A percentile compares a stretch with the other conserved stretches of the same genome.
phyloP scores from a whole-genome alignment of 202 grass and related monocot genomes.

The Saccharum hybrid region DNA sequence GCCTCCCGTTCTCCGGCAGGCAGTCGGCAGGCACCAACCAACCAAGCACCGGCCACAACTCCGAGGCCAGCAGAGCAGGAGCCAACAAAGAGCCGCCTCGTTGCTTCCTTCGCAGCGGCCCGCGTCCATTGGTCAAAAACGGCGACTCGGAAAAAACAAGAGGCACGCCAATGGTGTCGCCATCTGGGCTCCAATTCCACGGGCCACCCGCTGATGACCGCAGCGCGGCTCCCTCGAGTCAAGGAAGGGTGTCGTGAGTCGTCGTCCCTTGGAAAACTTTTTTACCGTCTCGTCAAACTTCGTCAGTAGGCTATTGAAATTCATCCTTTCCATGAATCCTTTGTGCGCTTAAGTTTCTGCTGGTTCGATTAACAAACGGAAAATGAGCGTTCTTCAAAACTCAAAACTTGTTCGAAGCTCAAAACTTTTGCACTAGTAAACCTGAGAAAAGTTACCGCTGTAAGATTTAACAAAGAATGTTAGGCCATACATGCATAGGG shows the following conservation, averaged over 20 bases:
- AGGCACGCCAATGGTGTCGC: conserved; percentile 25
- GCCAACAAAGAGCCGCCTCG: not conserved
- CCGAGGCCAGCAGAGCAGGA: not conserved
- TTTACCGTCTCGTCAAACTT: not conserved
- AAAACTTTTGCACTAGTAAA: not conserved
- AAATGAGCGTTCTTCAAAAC: not conserved
- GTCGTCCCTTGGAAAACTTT: not conserved
- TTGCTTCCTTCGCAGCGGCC: not conserved
- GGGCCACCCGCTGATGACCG: not conserved
- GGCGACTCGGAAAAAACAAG: conserved; percentile 30
- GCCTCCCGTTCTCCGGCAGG: conserved; percentile 17
- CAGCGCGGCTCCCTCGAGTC: not conserved
- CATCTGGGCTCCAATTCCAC: conserved; percentile 1
- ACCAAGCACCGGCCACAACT: not conserved
- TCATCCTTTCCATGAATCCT: not conserved
- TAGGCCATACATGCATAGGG: not conserved
- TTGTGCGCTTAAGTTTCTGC: too few species aligned
- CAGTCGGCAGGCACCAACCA: not conserved
- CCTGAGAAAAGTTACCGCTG: not conserved
- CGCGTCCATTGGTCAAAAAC: conserved; percentile 13
- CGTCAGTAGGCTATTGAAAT: not conserved
- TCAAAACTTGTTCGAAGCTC: not conserved
- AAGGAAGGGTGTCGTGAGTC: not conserved
- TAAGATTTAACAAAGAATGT: not conserved
- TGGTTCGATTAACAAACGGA: not conserved